phyloP scores from a whole-genome alignment of 169 alveolate genomes.

The Plasmodium fragile region DNA sequence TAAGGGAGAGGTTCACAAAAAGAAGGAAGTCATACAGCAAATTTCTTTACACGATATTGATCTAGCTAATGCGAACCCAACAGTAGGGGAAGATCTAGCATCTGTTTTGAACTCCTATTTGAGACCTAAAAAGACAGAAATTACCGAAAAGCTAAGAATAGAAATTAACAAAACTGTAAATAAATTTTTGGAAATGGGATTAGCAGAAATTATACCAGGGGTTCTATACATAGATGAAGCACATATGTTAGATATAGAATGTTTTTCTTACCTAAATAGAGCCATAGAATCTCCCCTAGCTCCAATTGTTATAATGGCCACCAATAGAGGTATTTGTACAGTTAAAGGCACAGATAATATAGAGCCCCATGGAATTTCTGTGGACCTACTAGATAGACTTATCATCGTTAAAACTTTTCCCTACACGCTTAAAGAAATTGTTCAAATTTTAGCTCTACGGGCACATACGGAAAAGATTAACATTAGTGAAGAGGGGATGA shows the following conservation, averaged over 20 bases:
- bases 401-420: constrained; percentile 98
- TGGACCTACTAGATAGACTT: constrained; percentile 98
- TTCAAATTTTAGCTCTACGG: constrained; percentile 96
- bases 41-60: constrained; percentile 99
- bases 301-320: constrained; percentile 98
- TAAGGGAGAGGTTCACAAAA: constrained; percentile 99
- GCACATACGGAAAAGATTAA: constrained; percentile 96
- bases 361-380: constrained; percentile 99
- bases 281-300: constrained; percentile 98
- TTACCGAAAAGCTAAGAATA: constrained; percentile 98
- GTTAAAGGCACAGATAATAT: constrained; percentile 98
- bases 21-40: constrained; percentile 99
- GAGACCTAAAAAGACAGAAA: constrained; percentile 99
- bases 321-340: constrained; percentile 98
- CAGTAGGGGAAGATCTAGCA: constrained; percentile 96
- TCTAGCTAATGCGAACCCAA: constrained; percentile 99
- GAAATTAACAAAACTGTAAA: constrained; percentile 99
- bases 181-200: constrained; percentile 97
- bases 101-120: constrained; percentile 97
- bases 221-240: constrained; percentile 99
- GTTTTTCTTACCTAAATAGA: constrained; percentile 98
- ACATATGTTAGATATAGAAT: constrained; percentile 99
- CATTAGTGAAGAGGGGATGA: constrained; percentile 96
- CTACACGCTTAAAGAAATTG: constrained; percentile 83
- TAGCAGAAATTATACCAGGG: constrained; percentile 99